phyloP scores from a whole-genome alignment of 2,329 filamentous ascomycete species.

The Epichloe sibirici region DNA sequence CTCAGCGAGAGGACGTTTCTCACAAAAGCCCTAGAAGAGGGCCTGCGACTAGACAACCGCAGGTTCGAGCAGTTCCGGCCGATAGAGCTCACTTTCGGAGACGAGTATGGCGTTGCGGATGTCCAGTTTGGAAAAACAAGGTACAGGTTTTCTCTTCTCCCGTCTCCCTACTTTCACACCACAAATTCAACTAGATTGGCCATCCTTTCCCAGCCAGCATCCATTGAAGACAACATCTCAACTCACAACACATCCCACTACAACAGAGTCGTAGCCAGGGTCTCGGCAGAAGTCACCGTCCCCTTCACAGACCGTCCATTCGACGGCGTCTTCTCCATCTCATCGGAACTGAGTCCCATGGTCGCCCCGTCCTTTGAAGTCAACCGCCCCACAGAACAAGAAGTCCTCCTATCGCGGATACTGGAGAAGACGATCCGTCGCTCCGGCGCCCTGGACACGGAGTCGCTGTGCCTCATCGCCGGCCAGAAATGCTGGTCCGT shows the following conservation, averaged over 20 bases:
- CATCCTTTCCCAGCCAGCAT: neutral
- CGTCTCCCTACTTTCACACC: neutral
- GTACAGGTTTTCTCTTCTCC: constrained; percentile 29
- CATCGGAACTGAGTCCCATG: constrained; percentile 85
- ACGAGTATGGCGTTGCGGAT: constrained; percentile 83
- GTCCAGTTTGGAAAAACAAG: constrained; percentile 82
- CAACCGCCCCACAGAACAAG: constrained; percentile 69
- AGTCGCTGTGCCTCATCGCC: constrained; percentile 87
- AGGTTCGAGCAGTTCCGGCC: constrained; percentile 67
- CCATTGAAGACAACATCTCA: too few relatives aligned
- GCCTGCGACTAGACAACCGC: constrained; percentile 75
- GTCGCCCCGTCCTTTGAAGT: constrained; percentile 81
- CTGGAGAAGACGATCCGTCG: constrained; percentile 91
- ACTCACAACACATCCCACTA: neutral
- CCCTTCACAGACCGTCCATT: constrained; percentile 84
- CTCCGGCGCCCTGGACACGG: constrained; percentile 84
- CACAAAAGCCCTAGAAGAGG: constrained; percentile 66
- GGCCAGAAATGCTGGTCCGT: constrained; percentile 86
- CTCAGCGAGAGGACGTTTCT: constrained; percentile 82
- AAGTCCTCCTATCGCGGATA: constrained; percentile 74
- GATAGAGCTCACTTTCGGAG: constrained; percentile 68
- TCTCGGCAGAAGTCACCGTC: constrained; percentile 78
- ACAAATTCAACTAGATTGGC: neutral
- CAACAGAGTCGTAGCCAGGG: constrained; percentile 64
- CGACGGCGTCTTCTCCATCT: constrained; percentile 89